These are phyloP conservation scores for Prunus mume DNA, from an alignment of 306 rosid genomes.

Conservation along the genomic window DNA sequence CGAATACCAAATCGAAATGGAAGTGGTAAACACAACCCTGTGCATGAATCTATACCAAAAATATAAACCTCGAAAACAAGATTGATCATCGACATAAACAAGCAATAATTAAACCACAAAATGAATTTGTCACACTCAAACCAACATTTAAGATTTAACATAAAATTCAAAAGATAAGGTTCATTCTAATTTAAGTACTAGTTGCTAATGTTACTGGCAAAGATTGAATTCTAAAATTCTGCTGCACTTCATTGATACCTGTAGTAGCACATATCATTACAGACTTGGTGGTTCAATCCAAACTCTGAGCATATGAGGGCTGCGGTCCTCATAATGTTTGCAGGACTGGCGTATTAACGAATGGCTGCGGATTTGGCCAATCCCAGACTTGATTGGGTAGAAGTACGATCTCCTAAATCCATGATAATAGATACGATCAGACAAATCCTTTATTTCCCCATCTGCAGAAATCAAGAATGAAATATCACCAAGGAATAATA, in stretches of 20 bases:
- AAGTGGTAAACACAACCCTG: too few relatives aligned
- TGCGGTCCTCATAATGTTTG: neutral
- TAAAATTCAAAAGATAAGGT: neutral
- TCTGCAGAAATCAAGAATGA: neutral
- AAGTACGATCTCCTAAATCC: neutral
- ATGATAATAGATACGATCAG: constrained; percentile 5
- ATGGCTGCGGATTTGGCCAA: neutral
- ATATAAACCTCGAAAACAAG: too few relatives aligned
- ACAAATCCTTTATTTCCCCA: neutral
- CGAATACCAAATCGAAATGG: too few relatives aligned
- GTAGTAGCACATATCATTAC: neutral
- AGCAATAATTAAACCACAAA: too few relatives aligned
- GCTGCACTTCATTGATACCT: too few relatives aligned
- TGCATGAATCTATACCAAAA: too few relatives aligned
- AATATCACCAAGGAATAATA: constrained; percentile 4
- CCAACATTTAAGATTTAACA: neutral
- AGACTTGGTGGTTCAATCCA: constrained; percentile 4
- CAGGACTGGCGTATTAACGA: neutral
- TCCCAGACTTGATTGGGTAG: neutral
- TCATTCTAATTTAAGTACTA: neutral
- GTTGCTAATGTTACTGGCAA: neutral
- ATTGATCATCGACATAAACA: too few relatives aligned
- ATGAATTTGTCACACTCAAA: too few relatives aligned
- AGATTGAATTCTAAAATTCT: neutral
- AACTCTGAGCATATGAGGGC: constrained; percentile 3